These are phyloP conservation scores for Neonectria magnoliae DNA, from an alignment of 2,329 filamentous ascomycete genomes.

Conservation along the genomic window DNA sequence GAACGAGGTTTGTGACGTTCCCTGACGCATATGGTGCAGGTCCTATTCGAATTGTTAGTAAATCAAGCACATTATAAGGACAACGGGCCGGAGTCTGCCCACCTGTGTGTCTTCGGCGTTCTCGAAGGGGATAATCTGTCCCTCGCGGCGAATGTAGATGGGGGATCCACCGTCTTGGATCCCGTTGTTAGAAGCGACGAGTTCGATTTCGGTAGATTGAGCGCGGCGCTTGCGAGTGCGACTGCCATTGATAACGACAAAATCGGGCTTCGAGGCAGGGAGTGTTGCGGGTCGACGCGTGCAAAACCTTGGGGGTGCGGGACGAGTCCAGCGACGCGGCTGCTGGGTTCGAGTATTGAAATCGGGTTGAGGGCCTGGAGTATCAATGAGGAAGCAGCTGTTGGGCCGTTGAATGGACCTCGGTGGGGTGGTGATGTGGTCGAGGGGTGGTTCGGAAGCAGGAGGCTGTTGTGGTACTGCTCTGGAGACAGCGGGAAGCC, in stretches of 20 bases:
- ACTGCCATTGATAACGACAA: conserved; percentile 42
- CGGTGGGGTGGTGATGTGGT: conserved; percentile 25
- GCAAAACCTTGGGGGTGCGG: background rate
- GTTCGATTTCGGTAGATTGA: conserved; percentile 44
- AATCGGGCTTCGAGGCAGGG: conserved; percentile 10
- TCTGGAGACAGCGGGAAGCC: background rate
- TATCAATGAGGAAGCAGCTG: conserved; percentile 27
- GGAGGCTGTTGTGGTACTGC: background rate
- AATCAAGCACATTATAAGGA: background rate
- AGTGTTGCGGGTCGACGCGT: background rate
- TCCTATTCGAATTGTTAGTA: conserved; percentile 17
- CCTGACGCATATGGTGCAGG: conserved; percentile 38
- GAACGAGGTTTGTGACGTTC: conserved; percentile 14
- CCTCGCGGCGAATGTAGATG: conserved; percentile 33
- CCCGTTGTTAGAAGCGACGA: conserved; percentile 40
- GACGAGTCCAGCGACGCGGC: background rate
- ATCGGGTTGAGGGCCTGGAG: conserved; percentile 20
- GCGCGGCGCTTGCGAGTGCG: conserved; percentile 44
- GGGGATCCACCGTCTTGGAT: conserved; percentile 24
- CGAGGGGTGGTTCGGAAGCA: conserved; percentile 5
- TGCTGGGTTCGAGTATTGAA: conserved; percentile 11
- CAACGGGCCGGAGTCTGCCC: background rate
- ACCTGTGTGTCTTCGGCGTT: conserved; percentile 28
- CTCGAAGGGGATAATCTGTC: conserved; percentile 22
- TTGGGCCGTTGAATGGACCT: conserved; percentile 25